Base-by-base conservation (phyloP, 1,284 basidiomycete genomes). In the Moesziomyces globuligerus region DNA sequence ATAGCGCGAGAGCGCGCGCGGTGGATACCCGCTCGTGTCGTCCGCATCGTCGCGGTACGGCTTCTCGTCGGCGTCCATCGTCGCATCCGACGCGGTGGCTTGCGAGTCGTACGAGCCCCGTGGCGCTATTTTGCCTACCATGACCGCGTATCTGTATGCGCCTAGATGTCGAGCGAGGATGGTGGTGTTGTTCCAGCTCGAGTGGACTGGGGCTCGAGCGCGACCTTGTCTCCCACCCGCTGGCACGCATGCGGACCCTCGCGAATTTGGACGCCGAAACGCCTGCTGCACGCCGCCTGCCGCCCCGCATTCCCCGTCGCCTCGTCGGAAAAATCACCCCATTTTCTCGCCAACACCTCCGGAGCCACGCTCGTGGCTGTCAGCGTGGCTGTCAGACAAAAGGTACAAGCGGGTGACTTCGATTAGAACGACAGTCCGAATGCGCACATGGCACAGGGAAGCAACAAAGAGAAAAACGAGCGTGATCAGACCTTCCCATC, bases 31-130 rank as follows among this genome's bases (percentile, higher is more conserved):
- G n/a, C n/a, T n/a, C n/a, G n/a, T n/a, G 4, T 49, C 48, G 7
- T 23, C 24, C 7, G 36, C 21, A 20, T 39, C 46, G 25, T 69
- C 64, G 8, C 47, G 48, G 23, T 73, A 69, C 4, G 37, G n/a
- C 4, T 69, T 18, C 49, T 61, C 60, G 26, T 65, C 56, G 18
- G 52, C 15, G 8, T 71, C 72, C 9, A 71, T n/a, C 0, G 68
- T 60, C 15, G 72, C 72, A 17, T 71, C 68, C 3, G 72, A 74
- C 4, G 72, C 72, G 4, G 72, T 74, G 1, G 44, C 58, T 36
- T 71, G 62, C 9, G 72, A 74, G 28, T 68, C 70, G 56, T 70
- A 70, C 28, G 65, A 68, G 20, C 49, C 18, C 2, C 65, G 55
- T 10, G 62, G 51, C 25, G 26, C 41, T 21, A 40, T 28, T n/a